Conservation (phyloP, 257 asterid species). For the Rehmannia glutinosa region DNA sequence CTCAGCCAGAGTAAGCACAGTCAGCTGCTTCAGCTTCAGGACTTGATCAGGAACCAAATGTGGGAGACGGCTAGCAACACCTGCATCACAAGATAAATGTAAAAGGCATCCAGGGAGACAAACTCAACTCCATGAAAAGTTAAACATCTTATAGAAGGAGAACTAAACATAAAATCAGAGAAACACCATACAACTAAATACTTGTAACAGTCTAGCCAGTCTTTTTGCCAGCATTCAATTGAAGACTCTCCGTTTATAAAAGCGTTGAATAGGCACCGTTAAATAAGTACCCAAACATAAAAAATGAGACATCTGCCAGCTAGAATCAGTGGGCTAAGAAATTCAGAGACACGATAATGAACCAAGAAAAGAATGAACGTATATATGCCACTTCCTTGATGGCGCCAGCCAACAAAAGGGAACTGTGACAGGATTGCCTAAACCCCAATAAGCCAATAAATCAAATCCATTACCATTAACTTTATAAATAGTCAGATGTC, state of each 20-base stretch:
- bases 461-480: not conserved
- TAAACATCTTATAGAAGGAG: not conserved
- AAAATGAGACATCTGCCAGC: not conserved
- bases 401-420: not conserved
- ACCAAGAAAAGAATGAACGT: not conserved
- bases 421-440: not conserved
- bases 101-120: not conserved
- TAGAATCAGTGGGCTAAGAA: not conserved
- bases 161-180: not conserved
- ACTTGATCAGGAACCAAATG: conserved; percentile 67
- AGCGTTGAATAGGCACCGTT: not conserved
- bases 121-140: not conserved
- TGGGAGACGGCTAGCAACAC: conserved; percentile 50
- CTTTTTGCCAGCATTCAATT: not conserved
- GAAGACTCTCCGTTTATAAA: not conserved
- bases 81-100: conserved; percentile 32
- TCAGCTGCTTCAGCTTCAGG: conserved; percentile 85
- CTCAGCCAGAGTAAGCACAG: conserved; percentile 91
- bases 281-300: not conserved
- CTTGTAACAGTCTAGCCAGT: not conserved
- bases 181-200: conserved; percentile 13
- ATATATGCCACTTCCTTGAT: not conserved
- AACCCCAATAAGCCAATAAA: not conserved
- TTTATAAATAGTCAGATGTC: not conserved
- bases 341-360: not conserved